A percentile compares a stretch with the other conserved stretches of the same genome.
phyloP scores from a whole-genome alignment of 352 stramenopile genomes.

The Globisporangium recalcitrans region DNA sequence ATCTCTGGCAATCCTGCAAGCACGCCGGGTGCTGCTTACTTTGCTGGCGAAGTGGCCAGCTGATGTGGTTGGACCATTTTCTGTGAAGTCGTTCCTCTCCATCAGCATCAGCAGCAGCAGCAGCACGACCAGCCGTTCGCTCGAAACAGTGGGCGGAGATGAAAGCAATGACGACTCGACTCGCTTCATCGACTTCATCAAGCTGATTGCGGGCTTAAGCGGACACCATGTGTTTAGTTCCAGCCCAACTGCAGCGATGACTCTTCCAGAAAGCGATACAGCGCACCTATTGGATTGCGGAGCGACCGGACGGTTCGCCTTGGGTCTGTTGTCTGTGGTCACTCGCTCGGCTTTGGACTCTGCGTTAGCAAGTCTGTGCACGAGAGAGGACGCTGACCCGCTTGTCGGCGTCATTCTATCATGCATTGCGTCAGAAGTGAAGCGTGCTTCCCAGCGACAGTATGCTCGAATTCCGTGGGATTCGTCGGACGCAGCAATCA shows the following conservation, averaged over 20 bases:
- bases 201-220: constrained; percentile 70
- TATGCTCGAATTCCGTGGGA: constrained; percentile 86
- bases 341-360: constrained; percentile 40
- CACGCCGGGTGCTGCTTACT: constrained; percentile 62
- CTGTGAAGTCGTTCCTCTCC: constrained; percentile 44
- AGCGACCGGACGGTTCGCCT: constrained; percentile 47
- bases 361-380: constrained; percentile 20
- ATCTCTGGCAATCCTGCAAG: constrained; percentile 79
- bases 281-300: constrained; percentile 51
- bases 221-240: constrained; percentile 35
- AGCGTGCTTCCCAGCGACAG: constrained; percentile 58
- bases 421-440: constrained; percentile 60
- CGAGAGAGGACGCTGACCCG: constrained; percentile 19
- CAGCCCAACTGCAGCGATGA: constrained; percentile 21
- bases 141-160: neutral
- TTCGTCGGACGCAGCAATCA: constrained; percentile 59
- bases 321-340: constrained; percentile 46
- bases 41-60: constrained; percentile 76
- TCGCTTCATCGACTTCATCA: constrained; percentile 80
- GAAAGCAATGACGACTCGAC: constrained; percentile 33
- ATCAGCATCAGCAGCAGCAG: constrained; percentile 7
- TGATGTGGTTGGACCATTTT: constrained; percentile 50
- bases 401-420: constrained; percentile 52
- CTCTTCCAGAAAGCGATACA: constrained; percentile 35
- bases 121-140: neutral